These are phyloP conservation scores for Quercus robur DNA, from an alignment of 306 rosid species.

Conservation along the genomic window DNA sequence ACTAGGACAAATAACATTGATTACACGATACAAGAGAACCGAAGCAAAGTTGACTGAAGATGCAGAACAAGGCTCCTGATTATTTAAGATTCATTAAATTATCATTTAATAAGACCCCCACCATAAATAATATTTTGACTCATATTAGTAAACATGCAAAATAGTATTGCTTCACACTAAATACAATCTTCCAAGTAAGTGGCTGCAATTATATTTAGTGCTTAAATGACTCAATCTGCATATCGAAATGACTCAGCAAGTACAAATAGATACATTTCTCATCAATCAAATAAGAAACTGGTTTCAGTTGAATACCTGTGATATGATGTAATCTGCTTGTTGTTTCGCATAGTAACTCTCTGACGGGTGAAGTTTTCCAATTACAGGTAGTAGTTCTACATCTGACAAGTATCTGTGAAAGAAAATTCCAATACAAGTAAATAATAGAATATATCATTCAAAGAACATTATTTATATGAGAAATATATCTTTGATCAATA, in stretches of 20 bases:
- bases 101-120: not conserved
- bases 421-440: conserved; percentile 21
- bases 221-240: not conserved
- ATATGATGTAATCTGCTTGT: conserved; percentile 83
- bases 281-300: not conserved
- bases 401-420: conserved; percentile 67
- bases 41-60: not conserved
- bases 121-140: not conserved
- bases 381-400: conserved; percentile 68
- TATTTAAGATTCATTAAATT: not conserved
- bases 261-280: not conserved
- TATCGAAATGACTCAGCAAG: conserved; percentile 15
- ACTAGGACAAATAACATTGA: not conserved
- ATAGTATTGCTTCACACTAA: not conserved
- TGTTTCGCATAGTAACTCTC: conserved; percentile 94
- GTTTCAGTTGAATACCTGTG: conserved; percentile 55
- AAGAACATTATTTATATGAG: conserved; percentile 5
- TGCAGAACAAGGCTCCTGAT: conserved; percentile 4
- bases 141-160: not conserved
- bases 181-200: not conserved
- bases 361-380: conserved; percentile 93
- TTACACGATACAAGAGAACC: not conserved
- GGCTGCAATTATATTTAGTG: not conserved
- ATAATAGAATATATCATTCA: conserved; percentile 15
- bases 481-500: conserved; percentile 30